Conservation (phyloP, 345 rosid genomes). For the Salix dunnii region DNA sequence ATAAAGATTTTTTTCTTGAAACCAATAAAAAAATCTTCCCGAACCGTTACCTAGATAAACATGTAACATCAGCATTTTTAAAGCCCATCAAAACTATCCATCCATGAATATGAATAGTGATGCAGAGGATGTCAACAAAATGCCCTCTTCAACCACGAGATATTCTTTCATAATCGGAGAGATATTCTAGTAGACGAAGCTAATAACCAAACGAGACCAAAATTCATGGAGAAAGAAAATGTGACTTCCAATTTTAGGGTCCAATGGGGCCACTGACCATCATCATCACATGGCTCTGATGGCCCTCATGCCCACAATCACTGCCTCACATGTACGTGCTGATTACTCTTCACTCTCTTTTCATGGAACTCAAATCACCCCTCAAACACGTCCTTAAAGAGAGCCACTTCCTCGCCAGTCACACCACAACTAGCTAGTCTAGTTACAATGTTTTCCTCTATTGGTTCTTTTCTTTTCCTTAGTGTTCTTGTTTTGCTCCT, state of each 20-base stretch:
- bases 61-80: too few relatives aligned
- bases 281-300: conserved; percentile 8
- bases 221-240: not conserved
- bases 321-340: conserved; percentile 4
- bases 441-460: conserved; percentile 12
- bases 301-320: not conserved
- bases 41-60: too few relatives aligned
- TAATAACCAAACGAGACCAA: not conserved
- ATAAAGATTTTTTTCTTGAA: too few relatives aligned
- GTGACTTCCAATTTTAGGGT: not conserved
- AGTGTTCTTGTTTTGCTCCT: conserved; percentile 27
- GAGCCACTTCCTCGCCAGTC: not conserved
- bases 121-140: too few relatives aligned
- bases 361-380: not conserved
- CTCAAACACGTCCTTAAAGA: not conserved
- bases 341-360: not conserved
- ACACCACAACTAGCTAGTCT: not conserved
- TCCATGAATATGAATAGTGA: too few relatives aligned
- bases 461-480: not conserved
- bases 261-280: not conserved
- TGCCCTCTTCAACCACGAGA: too few relatives aligned
- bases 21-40: too few relatives aligned
- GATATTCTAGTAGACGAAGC: not conserved
- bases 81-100: too few relatives aligned
- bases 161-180: too few relatives aligned